phyloP scores from a whole-genome alignment of 2,329 filamentous ascomycete species.

The Davidsoniella virescens region DNA sequence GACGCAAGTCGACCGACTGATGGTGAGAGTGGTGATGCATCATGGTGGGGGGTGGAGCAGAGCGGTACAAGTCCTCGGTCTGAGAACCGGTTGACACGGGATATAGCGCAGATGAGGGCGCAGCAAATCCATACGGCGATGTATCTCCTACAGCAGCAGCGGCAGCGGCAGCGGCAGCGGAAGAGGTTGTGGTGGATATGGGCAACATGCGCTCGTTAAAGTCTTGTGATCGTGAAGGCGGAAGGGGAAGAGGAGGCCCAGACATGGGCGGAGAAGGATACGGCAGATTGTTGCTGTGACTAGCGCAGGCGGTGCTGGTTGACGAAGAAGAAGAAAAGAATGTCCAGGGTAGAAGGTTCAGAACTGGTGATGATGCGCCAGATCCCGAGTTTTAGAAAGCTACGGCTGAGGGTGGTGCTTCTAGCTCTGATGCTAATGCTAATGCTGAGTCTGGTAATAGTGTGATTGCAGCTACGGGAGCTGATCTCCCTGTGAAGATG shows the following conservation, averaged over 20 bases:
- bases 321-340: neutral
- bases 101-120: slow-evolving; percentile 1
- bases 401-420: too few species aligned
- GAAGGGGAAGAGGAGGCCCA: slow-evolving; percentile 46
- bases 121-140: slow-evolving; percentile 7
- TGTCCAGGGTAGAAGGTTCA: neutral
- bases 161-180: slow-evolving; percentile 21
- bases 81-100: slow-evolving; percentile 1
- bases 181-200: slow-evolving; percentile 15
- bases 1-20: slow-evolving; percentile 20
- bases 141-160: neutral
- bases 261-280: slow-evolving; percentile 64
- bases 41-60: slow-evolving; percentile 18
- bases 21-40: slow-evolving; percentile 13
- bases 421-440: neutral
- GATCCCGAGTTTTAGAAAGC: too few species aligned
- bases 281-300: slow-evolving; percentile 19
- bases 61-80: slow-evolving; percentile 8
- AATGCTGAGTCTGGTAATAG: neutral
- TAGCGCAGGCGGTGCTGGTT: neutral
- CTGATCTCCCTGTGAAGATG: neutral
- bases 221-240: slow-evolving; percentile 42
- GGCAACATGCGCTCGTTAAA: slow-evolving; percentile 35
- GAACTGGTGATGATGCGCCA: too few species aligned
- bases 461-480: neutral